These are phyloP conservation scores for Hyphopichia khmerensis DNA, from an alignment of 1,139 yeast species.

Conservation along the genomic window DNA sequence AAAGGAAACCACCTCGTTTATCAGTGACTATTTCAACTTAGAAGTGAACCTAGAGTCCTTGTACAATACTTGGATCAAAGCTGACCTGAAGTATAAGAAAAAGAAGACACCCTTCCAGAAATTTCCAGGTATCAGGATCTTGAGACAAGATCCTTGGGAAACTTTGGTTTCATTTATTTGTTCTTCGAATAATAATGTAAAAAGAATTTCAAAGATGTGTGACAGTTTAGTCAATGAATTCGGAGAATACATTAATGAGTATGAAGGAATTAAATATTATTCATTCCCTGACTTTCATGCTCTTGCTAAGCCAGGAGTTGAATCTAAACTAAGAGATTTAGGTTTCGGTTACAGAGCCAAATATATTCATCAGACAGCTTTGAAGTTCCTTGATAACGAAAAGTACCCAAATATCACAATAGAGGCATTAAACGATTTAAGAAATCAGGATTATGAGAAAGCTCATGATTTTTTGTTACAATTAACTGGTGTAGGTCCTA, in stretches of 20 bases:
- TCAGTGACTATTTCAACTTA: slow-evolving; percentile 71
- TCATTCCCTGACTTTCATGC: slow-evolving; percentile 71
- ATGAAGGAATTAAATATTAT: slow-evolving; percentile 59
- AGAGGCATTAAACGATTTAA: slow-evolving; percentile 32
- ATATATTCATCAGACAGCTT: slow-evolving; percentile 78
- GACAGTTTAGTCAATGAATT: slow-evolving; percentile 70
- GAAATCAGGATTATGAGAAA: slow-evolving; percentile 48
- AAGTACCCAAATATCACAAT: slow-evolving; percentile 32
- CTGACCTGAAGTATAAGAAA: slow-evolving; percentile 48
- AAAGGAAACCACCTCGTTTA: slow-evolving; percentile 40
- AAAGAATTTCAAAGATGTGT: slow-evolving; percentile 92
- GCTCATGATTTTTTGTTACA: slow-evolving; percentile 66
- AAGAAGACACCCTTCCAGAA: slow-evolving; percentile 34
- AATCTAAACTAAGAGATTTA: slow-evolving; percentile 47
- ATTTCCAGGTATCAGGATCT: slow-evolving; percentile 74
- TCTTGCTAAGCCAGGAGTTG: slow-evolving; percentile 36
- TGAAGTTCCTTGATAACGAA: slow-evolving; percentile 36
- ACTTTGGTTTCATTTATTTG: slow-evolving; percentile 87
- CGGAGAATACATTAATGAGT: slow-evolving; percentile 60
- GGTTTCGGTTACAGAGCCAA: slow-evolving; percentile 95
- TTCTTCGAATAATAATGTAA: slow-evolving; percentile 93
- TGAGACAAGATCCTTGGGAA: slow-evolving; percentile 97
- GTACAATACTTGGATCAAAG: slow-evolving; percentile 59
- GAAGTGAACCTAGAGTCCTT: slow-evolving; percentile 52
- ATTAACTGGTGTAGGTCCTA: slow-evolving; percentile 92